Evolutionary conservation across 2,329 filamentous ascomycete species (phyloP).

Genomic region (Xylaria polymorpha): DNA sequence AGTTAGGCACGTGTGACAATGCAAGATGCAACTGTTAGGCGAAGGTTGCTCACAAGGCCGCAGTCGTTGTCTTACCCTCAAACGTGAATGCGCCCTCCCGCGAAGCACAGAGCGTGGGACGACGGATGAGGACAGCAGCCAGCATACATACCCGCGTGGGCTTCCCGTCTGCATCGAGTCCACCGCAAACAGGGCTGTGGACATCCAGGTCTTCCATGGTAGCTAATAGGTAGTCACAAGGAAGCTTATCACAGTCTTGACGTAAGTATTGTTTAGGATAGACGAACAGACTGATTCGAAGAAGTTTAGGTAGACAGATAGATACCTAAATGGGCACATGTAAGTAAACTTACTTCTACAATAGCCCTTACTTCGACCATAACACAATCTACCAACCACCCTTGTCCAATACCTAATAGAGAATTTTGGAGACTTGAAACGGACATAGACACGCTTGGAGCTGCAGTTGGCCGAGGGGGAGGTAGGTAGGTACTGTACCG

Average conservation of each 20-base stretch:
- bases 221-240: background rate
- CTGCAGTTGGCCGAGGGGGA: slow-evolving; percentile 20
- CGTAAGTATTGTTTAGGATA: background rate
- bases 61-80: slow-evolving; percentile 27
- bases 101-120: background rate
- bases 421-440: slow-evolving; percentile 23
- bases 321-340: too few relatives aligned
- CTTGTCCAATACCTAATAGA: background rate
- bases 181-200: background rate
- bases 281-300: background rate
- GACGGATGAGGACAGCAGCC: background rate
- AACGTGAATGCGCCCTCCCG: slow-evolving; percentile 16
- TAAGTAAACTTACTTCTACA: background rate
- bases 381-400: background rate
- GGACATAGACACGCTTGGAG: slow-evolving; percentile 12
- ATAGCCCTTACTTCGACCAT: background rate
- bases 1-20: slow-evolving; percentile 29
- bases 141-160: background rate
- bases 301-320: background rate
- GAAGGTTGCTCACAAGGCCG: slow-evolving; percentile 5
- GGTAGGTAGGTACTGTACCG: background rate
- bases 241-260: background rate
- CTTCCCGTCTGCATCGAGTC: slow-evolving; percentile 16
- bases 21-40: slow-evolving; percentile 34
- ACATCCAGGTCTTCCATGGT: background rate